phyloP scores from a whole-genome alignment of 495 filamentous ascomycete genomes.

The Penicillium ucsense region DNA sequence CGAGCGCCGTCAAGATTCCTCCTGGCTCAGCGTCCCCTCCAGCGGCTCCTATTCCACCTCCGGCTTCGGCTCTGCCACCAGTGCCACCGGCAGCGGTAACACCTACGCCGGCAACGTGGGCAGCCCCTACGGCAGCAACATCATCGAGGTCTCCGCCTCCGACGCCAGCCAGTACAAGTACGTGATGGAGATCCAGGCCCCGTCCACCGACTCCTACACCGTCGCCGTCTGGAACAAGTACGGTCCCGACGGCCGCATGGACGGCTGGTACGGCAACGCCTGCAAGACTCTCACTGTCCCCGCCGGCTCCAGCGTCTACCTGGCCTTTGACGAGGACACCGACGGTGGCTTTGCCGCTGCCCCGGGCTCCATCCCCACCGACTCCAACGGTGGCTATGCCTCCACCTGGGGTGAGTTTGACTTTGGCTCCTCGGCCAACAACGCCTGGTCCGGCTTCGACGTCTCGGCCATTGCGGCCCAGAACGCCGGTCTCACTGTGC shows the following conservation, averaged over 20 bases:
- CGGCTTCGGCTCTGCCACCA: conserved; percentile 25
- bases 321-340: conserved; percentile 39
- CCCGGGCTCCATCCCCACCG: conserved; percentile 24
- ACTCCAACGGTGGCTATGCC: conserved; percentile 24
- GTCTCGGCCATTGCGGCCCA: conserved; percentile 31
- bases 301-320: conserved; percentile 30
- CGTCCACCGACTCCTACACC: conserved; percentile 25
- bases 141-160: conserved; percentile 29
- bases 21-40: conserved; percentile 16
- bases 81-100: conserved; percentile 15
- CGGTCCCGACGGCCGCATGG: conserved; percentile 26
- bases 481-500: conserved; percentile 19
- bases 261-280: conserved; percentile 32
- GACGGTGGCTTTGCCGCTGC: conserved; percentile 31
- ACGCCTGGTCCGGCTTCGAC: conserved; percentile 33
- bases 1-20: conserved; percentile 17
- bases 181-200: conserved; percentile 37
- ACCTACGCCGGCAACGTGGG: conserved; percentile 41
- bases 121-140: conserved; percentile 43
- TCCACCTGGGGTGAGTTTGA: conserved; percentile 39
- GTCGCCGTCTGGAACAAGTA: conserved; percentile 47
- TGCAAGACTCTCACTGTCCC: conserved; percentile 32
- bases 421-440: conserved; percentile 25
- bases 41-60: conserved; percentile 14
- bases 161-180: conserved; percentile 34